Evolutionary conservation across 768 basidiomycete genomes (phyloP).

Genomic region (Coprinopsis cinerea): DNA sequence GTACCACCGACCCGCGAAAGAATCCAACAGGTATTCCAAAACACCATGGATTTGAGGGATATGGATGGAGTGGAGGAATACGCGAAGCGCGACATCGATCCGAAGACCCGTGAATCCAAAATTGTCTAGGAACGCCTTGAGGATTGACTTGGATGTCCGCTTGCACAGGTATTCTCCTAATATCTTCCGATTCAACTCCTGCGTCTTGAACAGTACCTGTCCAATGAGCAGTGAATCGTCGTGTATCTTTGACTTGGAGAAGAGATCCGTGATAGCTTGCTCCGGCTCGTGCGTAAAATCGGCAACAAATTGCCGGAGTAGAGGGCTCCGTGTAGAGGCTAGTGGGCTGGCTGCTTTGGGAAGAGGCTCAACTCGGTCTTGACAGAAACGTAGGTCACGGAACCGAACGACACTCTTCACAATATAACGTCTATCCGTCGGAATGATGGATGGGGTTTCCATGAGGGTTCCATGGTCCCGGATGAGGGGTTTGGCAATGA

Average conservation of each 20-base stretch:
- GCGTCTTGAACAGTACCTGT: slow-evolving; percentile 71
- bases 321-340: slow-evolving; percentile 46
- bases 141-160: slow-evolving; percentile 64
- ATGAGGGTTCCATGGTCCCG: slow-evolving; percentile 59
- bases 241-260: slow-evolving; percentile 49
- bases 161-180: slow-evolving; percentile 82
- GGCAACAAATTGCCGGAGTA: slow-evolving; percentile 68
- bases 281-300: slow-evolving; percentile 81
- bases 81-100: slow-evolving; percentile 84
- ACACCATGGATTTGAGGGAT: slow-evolving; percentile 35
- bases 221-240: slow-evolving; percentile 76
- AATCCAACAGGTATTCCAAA: slow-evolving; percentile 70
- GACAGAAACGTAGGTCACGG: slow-evolving; percentile 57
- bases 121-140: slow-evolving; percentile 80
- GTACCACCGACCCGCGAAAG: slow-evolving; percentile 86
- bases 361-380: slow-evolving; percentile 62
- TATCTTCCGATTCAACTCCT: slow-evolving; percentile 75
- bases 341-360: slow-evolving; percentile 34
- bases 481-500: slow-evolving; percentile 86
- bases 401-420: slow-evolving; percentile 89
- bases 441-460: slow-evolving; percentile 49
- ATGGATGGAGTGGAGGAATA: slow-evolving; percentile 80
- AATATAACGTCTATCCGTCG: slow-evolving; percentile 68
- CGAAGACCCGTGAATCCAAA: slow-evolving; percentile 82
- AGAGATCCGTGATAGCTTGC: slow-evolving; percentile 65